Base-by-base conservation (phyloP, 2,329 filamentous ascomycete genomes). In the Fusarium paranaense region DNA sequence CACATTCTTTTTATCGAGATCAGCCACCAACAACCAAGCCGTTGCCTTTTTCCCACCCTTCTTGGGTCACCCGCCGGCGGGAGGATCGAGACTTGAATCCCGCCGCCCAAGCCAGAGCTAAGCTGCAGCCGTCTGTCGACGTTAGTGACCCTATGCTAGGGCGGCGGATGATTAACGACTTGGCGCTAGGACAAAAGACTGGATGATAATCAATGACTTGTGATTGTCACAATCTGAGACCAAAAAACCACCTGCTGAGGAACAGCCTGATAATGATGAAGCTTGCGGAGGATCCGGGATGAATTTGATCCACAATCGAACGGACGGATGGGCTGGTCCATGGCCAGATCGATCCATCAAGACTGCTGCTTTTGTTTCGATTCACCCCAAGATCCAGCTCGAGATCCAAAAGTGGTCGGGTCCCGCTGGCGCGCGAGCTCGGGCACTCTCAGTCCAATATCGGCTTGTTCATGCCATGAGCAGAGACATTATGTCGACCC, bases 31-130 rank as follows among this genome's bases (percentile, higher is more conserved):
- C 56, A 37, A 18, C 5, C 47, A 37, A 27, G 32, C 57, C 37
- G 57, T 60, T 59, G 27, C n/a, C 25, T 37, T 45, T 47, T 25
- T 16, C 16, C 42, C 42, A 25, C 42, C n/a, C 8, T 25, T 47
- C 32, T 58, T 2, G 33, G 33, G 33, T 35, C 33, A 58, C 33
- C 56, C 56, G 33, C 56, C 56, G 16, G 37, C 57, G 57, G 57
- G 57, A 60, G 25, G 57, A 60, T 60, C 57, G 57, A 60, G 37
- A 60, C 38, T 56, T 22, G 30, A 56, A 35, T 59, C 56, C 56
- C 56, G 35, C 25, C 33, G 56, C 37, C 25, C 25, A 52, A 32
- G 27, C 47, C 47, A 52, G 18, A 30, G 47, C 47, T 52, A 52
- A 52, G 27, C 47, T 32, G 18, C 18, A 52, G 20, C 27, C 47